Percentiles rank a stretch among this genome's conserved stretches.
These are phyloP conservation scores for Sungouiozyma intestinalis DNA, from an alignment of 805 yeast species.

Conservation along the genomic window DNA sequence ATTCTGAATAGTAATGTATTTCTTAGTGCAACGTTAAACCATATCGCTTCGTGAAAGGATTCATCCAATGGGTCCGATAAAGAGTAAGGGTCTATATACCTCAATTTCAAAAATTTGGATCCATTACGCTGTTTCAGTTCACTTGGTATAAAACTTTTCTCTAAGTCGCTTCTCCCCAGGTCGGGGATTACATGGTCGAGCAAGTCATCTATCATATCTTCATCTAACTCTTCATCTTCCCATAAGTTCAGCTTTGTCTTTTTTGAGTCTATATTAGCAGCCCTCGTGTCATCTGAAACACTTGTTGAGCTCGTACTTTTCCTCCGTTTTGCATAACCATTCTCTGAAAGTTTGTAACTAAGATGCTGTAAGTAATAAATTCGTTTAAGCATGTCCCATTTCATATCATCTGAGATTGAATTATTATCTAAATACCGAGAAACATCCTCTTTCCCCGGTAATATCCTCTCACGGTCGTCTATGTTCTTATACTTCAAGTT, in stretches of 20 bases:
- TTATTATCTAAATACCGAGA: conserved; percentile 42
- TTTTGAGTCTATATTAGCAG: neutral
- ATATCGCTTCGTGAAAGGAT: conserved; percentile 74
- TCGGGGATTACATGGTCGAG: conserved; percentile 21
- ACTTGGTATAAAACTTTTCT: neutral
- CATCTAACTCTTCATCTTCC: conserved; percentile 22
- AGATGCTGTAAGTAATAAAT: conserved; percentile 60
- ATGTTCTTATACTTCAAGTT: conserved; percentile 7
- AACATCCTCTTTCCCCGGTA: conserved; percentile 52
- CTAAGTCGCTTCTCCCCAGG: conserved; percentile 3
- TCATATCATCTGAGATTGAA: conserved; percentile 40
- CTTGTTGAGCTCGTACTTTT: neutral
- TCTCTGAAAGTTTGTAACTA: conserved; percentile 39
- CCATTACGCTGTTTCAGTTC: conserved; percentile 6
- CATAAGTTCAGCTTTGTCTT: conserved; percentile 2
- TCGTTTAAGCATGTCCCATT: conserved; percentile 65
- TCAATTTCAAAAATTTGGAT: conserved; percentile 21
- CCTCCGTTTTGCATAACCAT: conserved; percentile 9
- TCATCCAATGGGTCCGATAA: conserved; percentile 80
- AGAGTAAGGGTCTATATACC: conserved; percentile 73
- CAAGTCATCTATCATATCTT: conserved; percentile 21
- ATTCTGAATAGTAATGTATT: conserved; percentile 74
- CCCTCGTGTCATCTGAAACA: neutral
- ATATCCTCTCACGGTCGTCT: conserved; percentile 23
- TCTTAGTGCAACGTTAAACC: conserved; percentile 74